Evolutionary conservation across 1,284 basidiomycete species (phyloP).

Genomic region (Moesziomyces sp.): DNA sequence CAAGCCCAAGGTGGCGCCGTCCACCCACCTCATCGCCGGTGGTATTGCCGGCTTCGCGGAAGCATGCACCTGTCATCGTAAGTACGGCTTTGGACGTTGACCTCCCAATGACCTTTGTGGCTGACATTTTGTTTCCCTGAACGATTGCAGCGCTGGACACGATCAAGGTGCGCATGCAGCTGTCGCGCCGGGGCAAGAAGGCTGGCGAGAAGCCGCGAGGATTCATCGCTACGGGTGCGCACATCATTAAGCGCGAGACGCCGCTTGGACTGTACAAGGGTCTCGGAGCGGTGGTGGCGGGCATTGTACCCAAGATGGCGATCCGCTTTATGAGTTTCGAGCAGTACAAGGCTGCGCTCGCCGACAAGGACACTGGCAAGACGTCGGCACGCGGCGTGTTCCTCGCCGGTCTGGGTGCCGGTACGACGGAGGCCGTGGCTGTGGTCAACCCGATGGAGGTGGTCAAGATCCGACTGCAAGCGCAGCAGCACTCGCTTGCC

Average conservation of each 20-base stretch:
- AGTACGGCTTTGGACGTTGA: slow-evolving; percentile 22
- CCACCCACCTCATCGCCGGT: slow-evolving; percentile 67
- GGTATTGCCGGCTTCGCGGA: slow-evolving; percentile 67
- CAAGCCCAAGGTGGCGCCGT: slow-evolving; percentile 65
- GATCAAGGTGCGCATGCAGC: slow-evolving; percentile 97
- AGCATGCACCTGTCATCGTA: slow-evolving; percentile 67
- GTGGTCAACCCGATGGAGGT: slow-evolving; percentile 99
- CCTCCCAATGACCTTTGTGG: too few species aligned
- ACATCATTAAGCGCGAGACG: slow-evolving; percentile 91
- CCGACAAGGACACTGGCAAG: slow-evolving; percentile 80
- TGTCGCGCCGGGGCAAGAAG: slow-evolving; percentile 69
- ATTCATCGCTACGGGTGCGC: slow-evolving; percentile 89
- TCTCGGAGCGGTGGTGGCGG: slow-evolving; percentile 91
- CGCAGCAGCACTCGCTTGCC: slow-evolving; percentile 95
- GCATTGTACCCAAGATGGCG: slow-evolving; percentile 98
- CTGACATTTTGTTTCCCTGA: background rate
- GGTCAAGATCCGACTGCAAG: slow-evolving; percentile 97
- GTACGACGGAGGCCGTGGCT: slow-evolving; percentile 84
- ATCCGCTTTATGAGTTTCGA: slow-evolving; percentile 99
- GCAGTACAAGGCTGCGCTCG: slow-evolving; percentile 85
- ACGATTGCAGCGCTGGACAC: slow-evolving; percentile 77
- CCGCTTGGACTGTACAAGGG: slow-evolving; percentile 97
- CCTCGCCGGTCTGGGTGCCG: slow-evolving; percentile 88
- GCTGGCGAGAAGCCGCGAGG: slow-evolving; percentile 77
- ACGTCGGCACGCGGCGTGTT: slow-evolving; percentile 82